Conservation (phyloP, 140 eudicot species). For the Oenanthe javanica region DNA sequence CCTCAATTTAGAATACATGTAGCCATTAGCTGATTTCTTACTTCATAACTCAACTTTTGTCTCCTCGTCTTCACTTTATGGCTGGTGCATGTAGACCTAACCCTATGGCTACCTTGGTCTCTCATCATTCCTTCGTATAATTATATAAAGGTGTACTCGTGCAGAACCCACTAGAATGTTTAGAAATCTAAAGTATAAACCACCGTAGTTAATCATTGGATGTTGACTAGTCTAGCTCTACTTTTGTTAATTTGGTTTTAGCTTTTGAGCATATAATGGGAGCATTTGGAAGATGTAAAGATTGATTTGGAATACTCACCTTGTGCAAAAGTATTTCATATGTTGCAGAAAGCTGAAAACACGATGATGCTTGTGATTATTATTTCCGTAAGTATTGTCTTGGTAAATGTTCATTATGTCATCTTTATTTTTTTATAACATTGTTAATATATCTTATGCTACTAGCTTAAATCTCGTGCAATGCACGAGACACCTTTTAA, state of each 20-base stretch:
- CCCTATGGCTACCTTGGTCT: not conserved
- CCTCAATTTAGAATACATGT: too few species aligned
- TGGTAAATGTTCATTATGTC: not conserved
- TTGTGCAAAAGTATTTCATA: not conserved
- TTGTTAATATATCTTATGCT: not conserved
- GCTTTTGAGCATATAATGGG: not conserved
- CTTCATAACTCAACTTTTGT: too few species aligned
- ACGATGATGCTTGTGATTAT: not conserved
- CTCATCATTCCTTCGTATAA: not conserved
- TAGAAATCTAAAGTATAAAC: not conserved
- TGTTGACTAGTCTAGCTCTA: not conserved
- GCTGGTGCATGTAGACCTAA: not conserved
- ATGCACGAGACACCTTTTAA: too few species aligned
- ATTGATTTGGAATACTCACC: not conserved
- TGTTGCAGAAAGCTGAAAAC: not conserved
- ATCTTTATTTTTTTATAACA: too few species aligned
- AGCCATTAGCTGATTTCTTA: too few species aligned
- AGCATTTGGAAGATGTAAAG: not conserved
- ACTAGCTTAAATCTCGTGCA: too few species aligned
- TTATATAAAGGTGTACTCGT: too few species aligned
- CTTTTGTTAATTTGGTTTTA: not conserved
- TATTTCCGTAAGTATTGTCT: not conserved
- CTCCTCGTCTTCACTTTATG: not conserved
- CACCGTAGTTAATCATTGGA: not conserved
- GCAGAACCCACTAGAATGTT: too few species aligned